A percentile compares a stretch with the other conserved stretches of the same genome.
Conservation (phyloP, 2,329 filamentous ascomycete genomes). For the Verticillium nonalfalfae region DNA sequence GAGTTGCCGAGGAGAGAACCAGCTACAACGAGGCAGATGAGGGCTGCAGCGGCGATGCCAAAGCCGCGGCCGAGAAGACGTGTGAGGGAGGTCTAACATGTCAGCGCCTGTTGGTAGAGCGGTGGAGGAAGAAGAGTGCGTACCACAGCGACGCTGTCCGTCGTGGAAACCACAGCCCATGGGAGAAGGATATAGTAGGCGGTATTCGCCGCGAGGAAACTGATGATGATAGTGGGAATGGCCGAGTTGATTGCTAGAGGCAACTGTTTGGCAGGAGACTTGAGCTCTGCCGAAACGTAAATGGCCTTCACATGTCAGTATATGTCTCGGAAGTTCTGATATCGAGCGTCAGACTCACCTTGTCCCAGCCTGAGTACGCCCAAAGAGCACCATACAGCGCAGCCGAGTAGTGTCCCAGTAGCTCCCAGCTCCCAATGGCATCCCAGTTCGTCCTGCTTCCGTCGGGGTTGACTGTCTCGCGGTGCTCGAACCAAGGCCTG, state of each 20-base stretch:
- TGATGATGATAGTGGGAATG: conserved; percentile 51
- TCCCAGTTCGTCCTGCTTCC: conserved; percentile 43
- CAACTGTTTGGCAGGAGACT: conserved; percentile 43
- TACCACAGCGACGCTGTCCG: conserved; percentile 58
- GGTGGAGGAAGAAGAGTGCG: conserved; percentile 15
- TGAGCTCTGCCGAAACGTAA: conserved; percentile 48
- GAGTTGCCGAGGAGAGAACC: conserved; percentile 58
- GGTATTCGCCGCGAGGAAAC: conserved; percentile 54
- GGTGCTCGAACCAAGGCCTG: conserved; percentile 48
- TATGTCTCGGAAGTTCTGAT: neutral
- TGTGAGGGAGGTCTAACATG: conserved; percentile 43
- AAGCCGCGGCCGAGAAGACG: conserved; percentile 46
- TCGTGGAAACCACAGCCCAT: conserved; percentile 50
- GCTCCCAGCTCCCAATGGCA: conserved; percentile 45
- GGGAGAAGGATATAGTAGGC: conserved; percentile 58
- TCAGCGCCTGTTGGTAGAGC: conserved; percentile 1
- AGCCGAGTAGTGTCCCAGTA: conserved; percentile 52
- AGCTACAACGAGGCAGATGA: conserved; percentile 55
- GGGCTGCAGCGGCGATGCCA: conserved; percentile 45
- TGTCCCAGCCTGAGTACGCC: conserved; percentile 63
- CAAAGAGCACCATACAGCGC: conserved; percentile 57
- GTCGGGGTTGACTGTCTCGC: conserved; percentile 43
- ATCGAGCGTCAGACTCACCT: conserved; percentile 30
- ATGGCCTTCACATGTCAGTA: conserved; percentile 33
- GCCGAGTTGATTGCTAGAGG: conserved; percentile 57